phyloP scores from a whole-genome alignment of 2,329 filamentous ascomycete genomes.

The Diaporthe ilicicola region DNA sequence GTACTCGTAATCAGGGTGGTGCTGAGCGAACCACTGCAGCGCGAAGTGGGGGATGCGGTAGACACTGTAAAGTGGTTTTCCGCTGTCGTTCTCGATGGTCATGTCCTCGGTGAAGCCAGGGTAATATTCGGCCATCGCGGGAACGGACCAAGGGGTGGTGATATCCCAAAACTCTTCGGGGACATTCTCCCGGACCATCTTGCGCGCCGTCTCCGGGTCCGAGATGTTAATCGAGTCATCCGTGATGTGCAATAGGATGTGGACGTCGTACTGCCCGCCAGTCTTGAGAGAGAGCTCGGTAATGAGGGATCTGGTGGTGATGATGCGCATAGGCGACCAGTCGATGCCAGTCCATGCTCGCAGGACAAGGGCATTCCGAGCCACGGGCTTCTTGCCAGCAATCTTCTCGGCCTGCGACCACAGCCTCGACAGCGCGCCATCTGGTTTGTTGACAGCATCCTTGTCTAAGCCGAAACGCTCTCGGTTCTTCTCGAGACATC shows the following conservation, averaged over 20 bases:
- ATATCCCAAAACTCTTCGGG: slow-evolving; percentile 67
- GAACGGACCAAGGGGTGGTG: slow-evolving; percentile 78
- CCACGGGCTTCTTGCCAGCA: slow-evolving; percentile 30
- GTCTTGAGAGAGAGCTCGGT: slow-evolving; percentile 79
- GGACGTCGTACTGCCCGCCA: slow-evolving; percentile 83
- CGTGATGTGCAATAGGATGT: slow-evolving; percentile 81
- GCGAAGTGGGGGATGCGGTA: slow-evolving; percentile 57
- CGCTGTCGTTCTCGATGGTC: slow-evolving; percentile 58
- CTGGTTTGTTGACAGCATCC: slow-evolving; percentile 18
- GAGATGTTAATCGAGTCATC: slow-evolving; percentile 65
- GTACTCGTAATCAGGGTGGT: slow-evolving; percentile 81
- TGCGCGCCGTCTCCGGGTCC: slow-evolving; percentile 66
- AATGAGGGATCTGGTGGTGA: slow-evolving; percentile 81
- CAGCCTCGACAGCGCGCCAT: slow-evolving; percentile 25
- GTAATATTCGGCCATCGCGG: slow-evolving; percentile 80
- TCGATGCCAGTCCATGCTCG: slow-evolving; percentile 78
- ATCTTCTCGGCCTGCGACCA: slow-evolving; percentile 32
- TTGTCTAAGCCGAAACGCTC: slow-evolving; percentile 63
- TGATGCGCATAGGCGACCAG: slow-evolving; percentile 81
- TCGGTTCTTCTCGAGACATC: slow-evolving; percentile 72
- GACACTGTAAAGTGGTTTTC: slow-evolving; percentile 61
- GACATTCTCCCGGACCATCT: slow-evolving; percentile 57
- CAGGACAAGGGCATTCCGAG: slow-evolving; percentile 77
- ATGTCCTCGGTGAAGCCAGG: slow-evolving; percentile 76
- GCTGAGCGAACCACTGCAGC: slow-evolving; percentile 76